phyloP scores from a whole-genome alignment of 352 stramenopile species.

The Phytophthora lateralis region DNA sequence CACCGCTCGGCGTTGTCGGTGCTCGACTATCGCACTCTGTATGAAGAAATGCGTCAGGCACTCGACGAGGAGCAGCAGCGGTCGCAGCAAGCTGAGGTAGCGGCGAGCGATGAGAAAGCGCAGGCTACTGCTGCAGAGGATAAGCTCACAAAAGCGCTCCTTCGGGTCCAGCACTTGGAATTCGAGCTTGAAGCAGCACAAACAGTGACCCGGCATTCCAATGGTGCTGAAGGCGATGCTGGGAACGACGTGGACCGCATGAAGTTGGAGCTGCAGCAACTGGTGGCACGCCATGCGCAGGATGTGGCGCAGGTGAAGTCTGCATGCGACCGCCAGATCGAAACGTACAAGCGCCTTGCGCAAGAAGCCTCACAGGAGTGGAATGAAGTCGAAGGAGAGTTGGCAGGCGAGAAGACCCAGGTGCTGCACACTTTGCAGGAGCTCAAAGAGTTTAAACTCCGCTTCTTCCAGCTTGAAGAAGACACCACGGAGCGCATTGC shows the following conservation, averaged over 20 bases:
- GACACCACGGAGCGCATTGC: constrained; percentile 65
- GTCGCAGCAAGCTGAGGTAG: constrained; percentile 21
- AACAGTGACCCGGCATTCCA: constrained; percentile 13
- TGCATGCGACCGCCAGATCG: constrained; percentile 63
- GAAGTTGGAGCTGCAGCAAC: constrained; percentile 26
- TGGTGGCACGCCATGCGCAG: constrained; percentile 49
- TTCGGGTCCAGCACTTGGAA: constrained; percentile 67
- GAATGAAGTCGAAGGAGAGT: constrained; percentile 70
- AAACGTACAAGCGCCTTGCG: constrained; percentile 67
- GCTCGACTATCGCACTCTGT: constrained; percentile 71
- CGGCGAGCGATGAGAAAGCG: constrained; percentile 28
- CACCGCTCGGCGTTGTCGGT: constrained; percentile 67
- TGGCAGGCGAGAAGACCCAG: constrained; percentile 61
- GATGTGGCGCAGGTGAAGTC: constrained; percentile 51
- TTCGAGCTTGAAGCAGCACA: constrained; percentile 62
- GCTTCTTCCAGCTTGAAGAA: constrained; percentile 67
- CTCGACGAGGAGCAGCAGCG: constrained; percentile 51
- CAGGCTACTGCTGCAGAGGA: constrained; percentile 36
- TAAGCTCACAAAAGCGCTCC: constrained; percentile 56
- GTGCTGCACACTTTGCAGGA: constrained; percentile 60
- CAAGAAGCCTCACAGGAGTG: constrained; percentile 68
- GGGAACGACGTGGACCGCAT: constrained; percentile 29
- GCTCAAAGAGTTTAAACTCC: constrained; percentile 77
- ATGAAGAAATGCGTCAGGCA: constrained; percentile 58
- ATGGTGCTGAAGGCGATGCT: not conserved